These are phyloP conservation scores for Heritiera littoralis DNA, from an alignment of 345 rosid species.

Conservation along the genomic window DNA sequence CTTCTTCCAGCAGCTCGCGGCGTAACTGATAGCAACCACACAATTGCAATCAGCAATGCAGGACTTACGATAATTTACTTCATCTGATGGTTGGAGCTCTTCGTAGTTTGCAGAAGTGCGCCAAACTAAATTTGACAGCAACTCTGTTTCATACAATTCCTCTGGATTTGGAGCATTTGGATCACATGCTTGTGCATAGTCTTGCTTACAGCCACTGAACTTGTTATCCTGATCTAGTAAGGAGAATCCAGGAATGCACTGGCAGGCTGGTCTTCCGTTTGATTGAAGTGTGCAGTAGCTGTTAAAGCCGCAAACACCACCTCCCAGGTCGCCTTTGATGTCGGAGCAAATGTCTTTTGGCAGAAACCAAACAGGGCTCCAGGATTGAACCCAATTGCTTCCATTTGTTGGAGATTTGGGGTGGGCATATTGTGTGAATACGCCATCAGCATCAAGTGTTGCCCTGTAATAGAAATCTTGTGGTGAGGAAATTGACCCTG, in stretches of 20 bases:
- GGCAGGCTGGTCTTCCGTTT: conserved; percentile 22
- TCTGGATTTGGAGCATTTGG: conserved; percentile 19
- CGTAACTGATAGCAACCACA: conserved; percentile 17
- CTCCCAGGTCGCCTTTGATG: not conserved
- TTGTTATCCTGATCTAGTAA: conserved; percentile 19
- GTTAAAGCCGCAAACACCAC: conserved; percentile 36
- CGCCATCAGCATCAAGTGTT: conserved; percentile 32
- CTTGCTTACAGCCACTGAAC: conserved; percentile 24
- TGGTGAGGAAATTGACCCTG: not conserved
- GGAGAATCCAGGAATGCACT: conserved; percentile 29
- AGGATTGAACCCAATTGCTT: not conserved
- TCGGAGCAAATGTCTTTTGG: conserved; percentile 22
- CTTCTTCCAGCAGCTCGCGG: conserved; percentile 25
- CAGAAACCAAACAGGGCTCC: conserved; percentile 19
- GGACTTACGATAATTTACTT: conserved; percentile 21
- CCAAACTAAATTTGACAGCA: conserved; percentile 9
- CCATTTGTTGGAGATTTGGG: conserved; percentile 17
- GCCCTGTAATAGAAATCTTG: conserved; percentile 27
- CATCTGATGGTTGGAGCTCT: conserved; percentile 2
- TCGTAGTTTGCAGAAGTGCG: conserved; percentile 25
- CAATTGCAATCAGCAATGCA: conserved; percentile 28
- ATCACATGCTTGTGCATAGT: conserved; percentile 20
- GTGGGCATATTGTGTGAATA: conserved; percentile 28
- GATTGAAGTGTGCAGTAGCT: conserved; percentile 20
- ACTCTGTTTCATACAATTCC: conserved; percentile 18